phyloP scores from a whole-genome alignment of 495 filamentous ascomycete genomes.

The Bathelium albidoporum region DNA sequence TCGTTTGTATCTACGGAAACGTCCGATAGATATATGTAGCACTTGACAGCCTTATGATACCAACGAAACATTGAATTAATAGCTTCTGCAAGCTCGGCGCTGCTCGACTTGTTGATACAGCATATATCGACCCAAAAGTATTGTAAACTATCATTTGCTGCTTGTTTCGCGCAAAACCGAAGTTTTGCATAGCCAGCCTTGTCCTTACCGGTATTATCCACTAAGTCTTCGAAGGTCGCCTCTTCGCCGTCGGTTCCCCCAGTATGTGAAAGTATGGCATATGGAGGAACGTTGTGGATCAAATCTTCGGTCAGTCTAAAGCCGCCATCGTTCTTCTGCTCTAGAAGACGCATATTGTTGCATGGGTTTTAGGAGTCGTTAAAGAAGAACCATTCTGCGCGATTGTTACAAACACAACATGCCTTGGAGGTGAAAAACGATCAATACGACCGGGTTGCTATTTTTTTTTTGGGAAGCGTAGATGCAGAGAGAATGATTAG shows the following conservation, averaged over 20 bases:
- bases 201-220: not conserved
- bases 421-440: not conserved
- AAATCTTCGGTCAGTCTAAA: not conserved
- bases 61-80: constrained; percentile 12
- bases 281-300: not conserved
- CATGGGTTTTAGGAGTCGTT: not conserved
- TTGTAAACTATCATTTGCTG: not conserved
- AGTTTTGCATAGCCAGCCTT: not conserved
- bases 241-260: not conserved
- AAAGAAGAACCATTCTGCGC: not conserved
- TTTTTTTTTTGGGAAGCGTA: not conserved
- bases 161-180: not conserved
- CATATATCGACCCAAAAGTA: not conserved
- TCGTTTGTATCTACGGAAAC: constrained; percentile 3
- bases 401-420: not conserved
- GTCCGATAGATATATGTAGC: constrained; percentile 12
- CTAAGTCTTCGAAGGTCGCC: not conserved
- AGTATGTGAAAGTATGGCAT: not conserved
- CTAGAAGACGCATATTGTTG: not conserved
- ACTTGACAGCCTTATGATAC: constrained; percentile 9
- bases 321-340: not conserved
- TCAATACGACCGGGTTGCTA: not conserved
- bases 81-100: constrained; percentile 7
- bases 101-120: not conserved
- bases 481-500: not conserved